Evolutionary conservation across 306 rosid species (phyloP), one percentile per base, ranked within the genome.

Genomic region (Crotalaria pallida): DNA sequence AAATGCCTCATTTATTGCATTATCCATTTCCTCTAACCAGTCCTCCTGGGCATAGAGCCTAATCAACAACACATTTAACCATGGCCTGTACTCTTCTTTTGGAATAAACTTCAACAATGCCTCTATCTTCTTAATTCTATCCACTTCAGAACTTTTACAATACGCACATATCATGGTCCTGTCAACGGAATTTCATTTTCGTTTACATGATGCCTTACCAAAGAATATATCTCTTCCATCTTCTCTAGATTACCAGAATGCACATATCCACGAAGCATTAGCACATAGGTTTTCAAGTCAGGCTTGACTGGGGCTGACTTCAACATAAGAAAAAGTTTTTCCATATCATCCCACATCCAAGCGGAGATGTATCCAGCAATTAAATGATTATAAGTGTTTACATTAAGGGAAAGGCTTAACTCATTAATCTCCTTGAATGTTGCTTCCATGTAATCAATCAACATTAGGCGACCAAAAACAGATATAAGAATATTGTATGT

Each of bases 261-360:
- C 15, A 91, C 82, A 90, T 87, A 87, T 19, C 98, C 98, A 5
- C 98, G 93, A 47, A 93, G 81, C 97, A 88, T 85, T 63, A 85
- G 70, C 48, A 75, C 47, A 77, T 84, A 73, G 27, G 96, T 90
- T 36, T 58, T 38, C 18, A 27, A 58, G 71, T 85, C 72, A 27
- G 97, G 96, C 36, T n/a, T 17, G 21, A 88, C 69, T 47, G 61
- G 76, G 73, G 84, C 17, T 10, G 65, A 80, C 74, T 85, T 81
- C 86, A 90, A 58, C 65, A 29, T 53, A 75, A 75, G 84, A 67
- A 85, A 90, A 75, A 85, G 80, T 22, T 49, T 65, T 48, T 90
- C 93, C 97, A 88, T 87, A 58, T 48, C 71, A 67, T 81, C 85
- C 98, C 98, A 93, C 90, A 79, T 90, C 94, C 92, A 88, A 36